Conservation (phyloP, 1,284 basidiomycete genomes). For the Austroboletus niveus region DNA sequence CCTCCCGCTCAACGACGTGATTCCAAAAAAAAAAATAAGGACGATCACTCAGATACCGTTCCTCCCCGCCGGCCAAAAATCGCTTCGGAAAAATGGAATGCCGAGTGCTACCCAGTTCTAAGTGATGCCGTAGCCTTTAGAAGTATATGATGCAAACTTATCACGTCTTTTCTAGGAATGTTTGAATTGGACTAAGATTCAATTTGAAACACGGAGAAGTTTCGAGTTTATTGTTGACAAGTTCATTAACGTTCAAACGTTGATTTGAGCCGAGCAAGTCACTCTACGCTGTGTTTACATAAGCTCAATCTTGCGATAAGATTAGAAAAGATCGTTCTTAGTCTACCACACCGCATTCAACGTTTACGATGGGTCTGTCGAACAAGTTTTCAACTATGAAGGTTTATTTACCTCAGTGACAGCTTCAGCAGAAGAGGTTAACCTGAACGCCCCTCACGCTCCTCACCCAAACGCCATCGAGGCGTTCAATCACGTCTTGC, state of each 20-base stretch:
- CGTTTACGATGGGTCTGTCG: slow-evolving; percentile 27
- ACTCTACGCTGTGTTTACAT: slow-evolving; percentile 13
- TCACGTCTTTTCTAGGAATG: slow-evolving; percentile 1
- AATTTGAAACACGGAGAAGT: slow-evolving; percentile 28
- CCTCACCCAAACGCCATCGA: slow-evolving; percentile 59
- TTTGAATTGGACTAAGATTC: slow-evolving; percentile 22
- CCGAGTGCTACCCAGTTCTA: slow-evolving; percentile 1
- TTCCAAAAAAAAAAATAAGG: slow-evolving; percentile 6
- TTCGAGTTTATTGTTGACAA: slow-evolving; percentile 24
- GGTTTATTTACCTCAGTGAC: slow-evolving; percentile 18
- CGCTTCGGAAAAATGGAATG: slow-evolving; percentile 22
- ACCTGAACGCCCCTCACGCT: slow-evolving; percentile 55
- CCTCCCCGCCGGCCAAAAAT: not conserved
- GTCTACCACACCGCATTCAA: not conserved
- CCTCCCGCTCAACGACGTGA: slow-evolving; percentile 1
- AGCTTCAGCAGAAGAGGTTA: slow-evolving; percentile 59
- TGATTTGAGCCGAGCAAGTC: slow-evolving; percentile 4
- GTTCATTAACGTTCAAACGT: slow-evolving; percentile 8
- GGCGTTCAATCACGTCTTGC: slow-evolving; percentile 56
- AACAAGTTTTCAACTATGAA: slow-evolving; percentile 1
- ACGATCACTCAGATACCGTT: not conserved
- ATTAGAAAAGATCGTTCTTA: slow-evolving; percentile 5
- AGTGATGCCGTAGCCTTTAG: not conserved
- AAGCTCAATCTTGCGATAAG: slow-evolving; percentile 23
- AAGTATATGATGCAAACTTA: not conserved